Base-by-base conservation (phyloP, 306 rosid species). In the Hippophae tibetana region DNA sequence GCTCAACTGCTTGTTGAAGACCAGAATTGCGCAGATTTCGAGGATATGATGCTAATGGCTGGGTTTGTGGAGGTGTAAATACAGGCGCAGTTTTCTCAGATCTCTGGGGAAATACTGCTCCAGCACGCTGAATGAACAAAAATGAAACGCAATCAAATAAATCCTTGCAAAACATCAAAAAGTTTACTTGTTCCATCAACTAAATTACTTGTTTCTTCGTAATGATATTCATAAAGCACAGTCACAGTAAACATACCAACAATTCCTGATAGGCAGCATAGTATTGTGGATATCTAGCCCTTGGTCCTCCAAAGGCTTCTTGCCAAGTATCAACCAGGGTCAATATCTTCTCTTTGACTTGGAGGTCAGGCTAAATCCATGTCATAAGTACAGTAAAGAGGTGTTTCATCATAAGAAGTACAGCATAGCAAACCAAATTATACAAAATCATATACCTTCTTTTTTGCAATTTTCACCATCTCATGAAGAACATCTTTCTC, bases 241-340 rank as follows among this genome's bases (percentile, higher is more conserved):
- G 25, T 62, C 26, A 47, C 60, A 13, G 42, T 48, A 52, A 54
- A 74, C 81, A 31, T 75, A 93, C 99, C 99, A 93, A 68, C 70
- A 93, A 71, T 61, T 93, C 99, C 79, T 88, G 90, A 66, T 93
- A 93, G 56, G 99, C 97, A 60, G 85, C 90, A 77, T 78, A 88
- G 56, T 83, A 89, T 67, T 93, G 99, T 63, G 97, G 89, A 82
- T 88, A 93, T 89, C 95, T 89, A 67, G 90, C 94, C 66, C 95
- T 89, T 25, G 95, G 78, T 56, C 99, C 99, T 63, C 97, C 99
- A 71, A 93, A 93, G 52, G 90, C 99, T 73, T 93, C 99, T 89
- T 93, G 97, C 99, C 99, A 93, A 54, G 94, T 86, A 71, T 93
- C 99, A 68, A 93, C 77, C 58, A 93, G 86, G 67, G 43, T 67